Evolutionary conservation across 106 monocot genomes (phyloP).

Genomic region (Dendrobium officinale): DNA sequence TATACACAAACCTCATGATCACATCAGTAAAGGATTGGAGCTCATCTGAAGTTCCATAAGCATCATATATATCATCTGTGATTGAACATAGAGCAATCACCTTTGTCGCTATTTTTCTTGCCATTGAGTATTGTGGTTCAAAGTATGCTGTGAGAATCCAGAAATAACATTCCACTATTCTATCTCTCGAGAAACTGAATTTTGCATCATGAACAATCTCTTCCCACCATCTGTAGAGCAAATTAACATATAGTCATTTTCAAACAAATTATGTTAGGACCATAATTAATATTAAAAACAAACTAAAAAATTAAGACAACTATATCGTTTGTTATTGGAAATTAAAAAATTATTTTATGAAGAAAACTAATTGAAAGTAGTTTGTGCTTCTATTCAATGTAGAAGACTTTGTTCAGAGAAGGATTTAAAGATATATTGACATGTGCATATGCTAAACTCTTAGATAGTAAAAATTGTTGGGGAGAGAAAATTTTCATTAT

Average conservation of each 20-base stretch:
- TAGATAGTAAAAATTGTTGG: too few species aligned
- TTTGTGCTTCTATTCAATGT: too few species aligned
- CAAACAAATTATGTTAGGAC: too few species aligned
- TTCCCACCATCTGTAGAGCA: slow-evolving; percentile 10
- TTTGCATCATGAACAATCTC: background rate
- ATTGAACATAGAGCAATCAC: background rate
- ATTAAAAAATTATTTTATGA: too few species aligned
- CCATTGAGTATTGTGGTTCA: slow-evolving; percentile 9
- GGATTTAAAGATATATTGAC: too few species aligned
- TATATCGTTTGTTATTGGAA: too few species aligned
- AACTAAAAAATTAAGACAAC: too few species aligned
- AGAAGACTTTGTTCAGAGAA: too few species aligned
- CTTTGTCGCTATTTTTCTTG: slow-evolving; percentile 10
- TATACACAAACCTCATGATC: slow-evolving; percentile 9
- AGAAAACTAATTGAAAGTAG: too few species aligned
- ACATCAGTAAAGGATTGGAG: slow-evolving; percentile 7
- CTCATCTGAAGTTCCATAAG: slow-evolving; percentile 21
- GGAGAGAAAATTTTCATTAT: too few species aligned
- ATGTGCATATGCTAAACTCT: too few species aligned
- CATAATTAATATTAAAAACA: too few species aligned
- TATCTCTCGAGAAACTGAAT: slow-evolving; percentile 7
- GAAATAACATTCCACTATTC: slow-evolving; percentile 14
- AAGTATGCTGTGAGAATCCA: slow-evolving; percentile 11
- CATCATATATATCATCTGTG: slow-evolving; percentile 8
- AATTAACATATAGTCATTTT: background rate